phyloP scores from a whole-genome alignment of 2,329 filamentous ascomycete species.

The Monosporascus sp. region DNA sequence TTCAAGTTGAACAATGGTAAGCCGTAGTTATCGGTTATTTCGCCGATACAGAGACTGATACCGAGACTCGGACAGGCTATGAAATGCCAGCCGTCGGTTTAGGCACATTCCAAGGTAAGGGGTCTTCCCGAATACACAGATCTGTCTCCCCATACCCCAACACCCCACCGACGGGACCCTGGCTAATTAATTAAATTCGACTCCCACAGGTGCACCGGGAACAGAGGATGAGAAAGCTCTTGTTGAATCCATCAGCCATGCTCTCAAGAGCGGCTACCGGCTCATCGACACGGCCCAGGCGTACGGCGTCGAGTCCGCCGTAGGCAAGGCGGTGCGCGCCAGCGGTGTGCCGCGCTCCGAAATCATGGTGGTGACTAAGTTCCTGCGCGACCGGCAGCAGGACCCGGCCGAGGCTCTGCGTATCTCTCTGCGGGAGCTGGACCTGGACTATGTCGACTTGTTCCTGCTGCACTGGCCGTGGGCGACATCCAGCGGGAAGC shows the following conservation, averaged over 20 bases:
- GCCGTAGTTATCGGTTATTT: neutral
- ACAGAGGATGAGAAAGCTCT: conserved; percentile 17
- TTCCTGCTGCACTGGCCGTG: conserved; percentile 53
- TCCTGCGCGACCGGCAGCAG: neutral
- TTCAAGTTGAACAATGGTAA: conserved; percentile 13
- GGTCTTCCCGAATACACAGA: neutral
- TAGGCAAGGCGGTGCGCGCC: conserved; percentile 26
- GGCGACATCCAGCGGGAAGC: conserved; percentile 47
- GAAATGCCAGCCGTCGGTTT: conserved; percentile 17
- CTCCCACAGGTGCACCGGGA: neutral
- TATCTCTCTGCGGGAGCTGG: conserved; percentile 40
- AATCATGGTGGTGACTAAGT: conserved; percentile 27
- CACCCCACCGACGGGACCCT: no score
- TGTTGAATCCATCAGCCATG: conserved; percentile 11
- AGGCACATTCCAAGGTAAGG: conserved; percentile 20
- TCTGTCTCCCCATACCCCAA: neutral
- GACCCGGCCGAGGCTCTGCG: conserved; percentile 35
- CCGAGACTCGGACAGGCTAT: neutral
- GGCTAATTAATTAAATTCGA: no score
- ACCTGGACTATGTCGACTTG: conserved; percentile 44
- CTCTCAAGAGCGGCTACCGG: conserved; percentile 25
- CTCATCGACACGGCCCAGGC: conserved; percentile 23
- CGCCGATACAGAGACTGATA: neutral
- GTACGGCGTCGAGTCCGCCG: conserved; percentile 22
- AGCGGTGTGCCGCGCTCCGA: conserved; percentile 27